These are phyloP conservation scores for Acanthamoeba divionensis DNA, from an alignment of 208 protist species.

Conservation along the genomic window DNA sequence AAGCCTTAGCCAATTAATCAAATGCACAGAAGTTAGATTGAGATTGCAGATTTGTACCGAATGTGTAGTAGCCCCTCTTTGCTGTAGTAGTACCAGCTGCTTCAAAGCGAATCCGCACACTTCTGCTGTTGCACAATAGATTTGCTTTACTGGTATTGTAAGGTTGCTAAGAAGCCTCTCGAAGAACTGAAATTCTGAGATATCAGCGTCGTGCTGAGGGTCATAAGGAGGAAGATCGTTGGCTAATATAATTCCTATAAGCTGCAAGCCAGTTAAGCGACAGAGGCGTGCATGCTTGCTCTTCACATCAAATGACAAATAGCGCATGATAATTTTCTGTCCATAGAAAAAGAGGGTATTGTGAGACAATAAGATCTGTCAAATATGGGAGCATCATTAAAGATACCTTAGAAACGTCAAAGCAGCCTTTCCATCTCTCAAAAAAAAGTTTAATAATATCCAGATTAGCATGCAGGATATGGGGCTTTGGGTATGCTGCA, in stretches of 20 bases:
- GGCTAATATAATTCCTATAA: constrained; percentile 77
- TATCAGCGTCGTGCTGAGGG: neutral
- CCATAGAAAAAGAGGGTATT: neutral
- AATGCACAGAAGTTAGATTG: neutral
- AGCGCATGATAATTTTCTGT: constrained; percentile 43
- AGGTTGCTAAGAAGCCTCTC: constrained; percentile 63
- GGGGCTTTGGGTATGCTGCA: constrained; percentile 53
- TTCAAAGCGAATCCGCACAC: constrained; percentile 77
- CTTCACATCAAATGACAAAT: constrained; percentile 52
- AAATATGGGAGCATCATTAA: neutral
- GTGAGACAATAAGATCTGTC: neutral
- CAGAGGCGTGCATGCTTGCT: constrained; percentile 24
- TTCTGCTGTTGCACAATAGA: constrained; percentile 74
- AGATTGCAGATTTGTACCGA: constrained; percentile 1
- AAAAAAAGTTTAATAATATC: constrained; percentile 79
- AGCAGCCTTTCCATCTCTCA: constrained; percentile 63
- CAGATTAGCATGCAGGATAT: constrained; percentile 77
- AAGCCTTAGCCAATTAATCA: neutral
- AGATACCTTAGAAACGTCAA: constrained; percentile 44
- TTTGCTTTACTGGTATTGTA: constrained; percentile 56
- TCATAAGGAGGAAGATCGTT: constrained; percentile 65
- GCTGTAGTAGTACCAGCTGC: neutral
- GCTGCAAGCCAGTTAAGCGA: constrained; percentile 72
- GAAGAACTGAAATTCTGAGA: constrained; percentile 63
- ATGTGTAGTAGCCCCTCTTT: neutral